Base-by-base conservation (phyloP, 2,329 filamentous ascomycete genomes). In the Colletotrichum sidae region DNA sequence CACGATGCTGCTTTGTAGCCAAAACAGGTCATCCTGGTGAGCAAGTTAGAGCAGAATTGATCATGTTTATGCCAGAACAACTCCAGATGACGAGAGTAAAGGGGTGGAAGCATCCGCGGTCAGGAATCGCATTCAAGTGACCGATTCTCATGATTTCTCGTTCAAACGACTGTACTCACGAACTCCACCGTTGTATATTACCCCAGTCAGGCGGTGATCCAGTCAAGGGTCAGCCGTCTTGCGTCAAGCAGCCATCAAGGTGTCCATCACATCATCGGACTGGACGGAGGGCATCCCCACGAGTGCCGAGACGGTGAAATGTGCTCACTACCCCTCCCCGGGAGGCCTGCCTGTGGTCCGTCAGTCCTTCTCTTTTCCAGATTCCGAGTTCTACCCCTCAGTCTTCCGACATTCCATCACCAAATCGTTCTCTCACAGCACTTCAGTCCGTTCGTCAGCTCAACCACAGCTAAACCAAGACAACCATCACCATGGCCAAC, bases 41-140 rank as follows among this genome's bases (percentile, higher is more conserved):
- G 75, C 74, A 76, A 73, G 73, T 76, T 77, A 77, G 75, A 74
- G 75, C 61, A 73, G 51, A 63, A 70, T 69, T 71, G 70, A 71
- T 69, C 70, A 65, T 52, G 65, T 70, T 66, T 61, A 55, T 64
- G 49, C 15, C 5, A 34, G 9, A 4, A 33, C 17, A 34, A 17
- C 17, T 4, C 11, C 7, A 11, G 11, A 41, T 33, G 17, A 25
- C 45, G 4, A 39, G 9, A 8, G 25, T 25, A 25, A 25, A 25
- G 25, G 25, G 25, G 25, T 25, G 25, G 4, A 25, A 25, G 25
- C 25, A 25, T 25, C 4, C 4, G 25, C 25, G 25, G 1, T 3
- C 12, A 3, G 33, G 15, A 56, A 56, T 56, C 8, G 33, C 42
- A 46, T 46, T 17, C n/a, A 33, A 37, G 4, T 25, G 25, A 5